phyloP scores from a whole-genome alignment of 495 filamentous ascomycete species.

The Podospora sp. region DNA sequence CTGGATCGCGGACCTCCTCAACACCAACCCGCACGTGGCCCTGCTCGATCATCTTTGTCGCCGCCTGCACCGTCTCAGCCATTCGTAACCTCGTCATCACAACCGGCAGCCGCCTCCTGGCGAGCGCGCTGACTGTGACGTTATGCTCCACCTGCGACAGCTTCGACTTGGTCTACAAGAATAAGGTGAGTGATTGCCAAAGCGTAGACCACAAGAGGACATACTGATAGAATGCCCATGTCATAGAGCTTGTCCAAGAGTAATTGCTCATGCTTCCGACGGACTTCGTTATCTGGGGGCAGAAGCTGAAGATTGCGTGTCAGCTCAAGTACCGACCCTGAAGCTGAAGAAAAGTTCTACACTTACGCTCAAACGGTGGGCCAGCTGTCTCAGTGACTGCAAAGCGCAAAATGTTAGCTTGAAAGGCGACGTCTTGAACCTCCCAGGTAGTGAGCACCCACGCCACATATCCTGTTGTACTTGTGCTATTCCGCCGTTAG shows the following conservation, averaged over 20 bases:
- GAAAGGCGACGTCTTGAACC: no score
- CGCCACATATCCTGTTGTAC: constrained; percentile 85
- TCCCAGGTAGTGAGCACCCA: constrained; percentile 40
- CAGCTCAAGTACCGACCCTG: not conserved
- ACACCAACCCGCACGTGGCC: constrained; percentile 93
- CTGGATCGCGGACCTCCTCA: constrained; percentile 86
- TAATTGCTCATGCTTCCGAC: constrained; percentile 77
- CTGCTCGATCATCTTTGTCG: constrained; percentile 88
- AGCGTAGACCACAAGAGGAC: not conserved
- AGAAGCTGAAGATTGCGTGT: constrained; percentile 63
- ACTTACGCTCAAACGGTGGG: constrained; percentile 63
- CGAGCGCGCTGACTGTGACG: constrained; percentile 83
- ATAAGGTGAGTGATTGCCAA: constrained; percentile 1
- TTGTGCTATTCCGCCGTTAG: constrained; percentile 60
- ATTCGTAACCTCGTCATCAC: constrained; percentile 80
- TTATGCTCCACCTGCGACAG: constrained; percentile 83
- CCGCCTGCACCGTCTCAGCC: constrained; percentile 82
- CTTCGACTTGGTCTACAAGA: constrained; percentile 61
- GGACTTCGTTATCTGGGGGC: constrained; percentile 72
- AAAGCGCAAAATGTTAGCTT: constrained; percentile 23
- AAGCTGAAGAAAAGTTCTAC: not conserved
- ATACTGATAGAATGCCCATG: constrained; percentile 73
- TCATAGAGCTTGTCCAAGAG: constrained; percentile 86
- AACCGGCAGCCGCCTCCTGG: constrained; percentile 76
- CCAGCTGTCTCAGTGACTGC: constrained; percentile 76